A percentile compares a stretch with the other conserved stretches of the same genome.
Evolutionary conservation across 2,329 filamentous ascomycete genomes (phyloP).

Genomic region (Fusarium sp.): DNA sequence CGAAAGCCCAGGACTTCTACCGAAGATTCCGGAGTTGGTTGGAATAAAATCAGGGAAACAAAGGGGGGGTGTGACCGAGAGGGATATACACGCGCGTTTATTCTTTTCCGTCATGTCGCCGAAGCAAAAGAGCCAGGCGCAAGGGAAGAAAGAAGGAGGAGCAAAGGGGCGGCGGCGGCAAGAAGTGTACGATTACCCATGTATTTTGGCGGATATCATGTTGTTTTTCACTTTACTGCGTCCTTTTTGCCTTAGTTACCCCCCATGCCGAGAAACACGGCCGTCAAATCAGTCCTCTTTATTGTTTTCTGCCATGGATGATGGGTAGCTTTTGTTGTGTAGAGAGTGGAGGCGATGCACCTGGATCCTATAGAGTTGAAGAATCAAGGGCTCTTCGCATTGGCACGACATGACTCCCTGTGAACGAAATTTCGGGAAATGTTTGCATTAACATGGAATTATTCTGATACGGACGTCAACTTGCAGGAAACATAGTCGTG

Average conservation of each 20-base stretch:
- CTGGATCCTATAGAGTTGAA: background rate
- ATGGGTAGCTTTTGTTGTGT: background rate
- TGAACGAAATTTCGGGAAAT: background rate
- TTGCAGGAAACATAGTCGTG: background rate
- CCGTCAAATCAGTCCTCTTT: slow-evolving; percentile 8
- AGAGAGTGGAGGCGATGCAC: background rate
- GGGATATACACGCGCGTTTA: background rate
- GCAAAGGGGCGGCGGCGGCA: background rate
- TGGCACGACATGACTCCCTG: background rate
- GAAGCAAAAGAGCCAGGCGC: slow-evolving; percentile 19
- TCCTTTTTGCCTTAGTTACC: slow-evolving; percentile 18
- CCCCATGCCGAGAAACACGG: slow-evolving; percentile 11
- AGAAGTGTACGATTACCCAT: slow-evolving; percentile 30
- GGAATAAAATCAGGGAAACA: background rate
- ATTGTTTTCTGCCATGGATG: background rate
- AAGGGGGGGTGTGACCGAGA: background rate
- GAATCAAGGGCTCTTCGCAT: background rate
- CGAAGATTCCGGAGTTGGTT: background rate
- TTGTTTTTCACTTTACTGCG: background rate
- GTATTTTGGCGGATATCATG: slow-evolving; percentile 27
- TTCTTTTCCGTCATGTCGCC: slow-evolving; percentile 4
- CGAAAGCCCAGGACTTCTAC: slow-evolving; percentile 4
- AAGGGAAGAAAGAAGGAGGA: slow-evolving; percentile 9
- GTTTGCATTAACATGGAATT: background rate
- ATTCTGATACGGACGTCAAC: background rate